Base-by-base conservation (phyloP, 129 eudicot species). In the Flaveria sonorensis region DNA sequence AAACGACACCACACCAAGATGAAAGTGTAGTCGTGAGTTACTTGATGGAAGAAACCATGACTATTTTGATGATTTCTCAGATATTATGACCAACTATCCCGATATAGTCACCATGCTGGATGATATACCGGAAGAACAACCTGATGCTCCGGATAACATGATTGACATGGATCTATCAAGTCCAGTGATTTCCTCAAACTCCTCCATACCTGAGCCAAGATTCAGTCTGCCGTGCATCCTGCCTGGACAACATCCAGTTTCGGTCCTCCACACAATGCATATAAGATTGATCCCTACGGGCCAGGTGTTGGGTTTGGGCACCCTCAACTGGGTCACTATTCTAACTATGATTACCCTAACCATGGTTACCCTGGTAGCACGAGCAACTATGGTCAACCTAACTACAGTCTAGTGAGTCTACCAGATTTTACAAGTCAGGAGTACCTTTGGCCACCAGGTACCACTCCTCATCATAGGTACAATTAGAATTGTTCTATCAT, bases 11-110 rank as follows among this genome's bases (percentile, higher is more conserved):
- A 32, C 64, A 12, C 10, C 36, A 32, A 21, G 40, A n/a, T 24
- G 78, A 57, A 74, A 39, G 15, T 14, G 70, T 47, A 3, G 71
- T 75, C 69, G 70, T 81, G 14, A 85, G 87, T 68, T 83, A 87
- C 51, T 78, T 85, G n/a, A 81, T 85, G 85, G 90, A 87, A 74
- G 92, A 74, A 67, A 67, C 14, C 81, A 81, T 16, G n/a, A n/a
- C n/a, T n/a, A n/a, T n/a, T n/a, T n/a, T 61, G 51, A 43, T 63
- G 87, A 87, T 80, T 85, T 85, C 65, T 81, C 88, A 51, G 62
- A 21, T 28, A 26, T 83, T 16, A 70, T 73, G 73, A 14, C 67
- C 11, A 77, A 63, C 16, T 75, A 72, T 42, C 74, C 6, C 0
- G 85, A 87, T 48, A 63, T 85, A 15, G 24, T 79, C 68, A 57